These are phyloP conservation scores for Silene coronaria DNA, from an alignment of 179 eudicot genomes.

Conservation along the genomic window DNA sequence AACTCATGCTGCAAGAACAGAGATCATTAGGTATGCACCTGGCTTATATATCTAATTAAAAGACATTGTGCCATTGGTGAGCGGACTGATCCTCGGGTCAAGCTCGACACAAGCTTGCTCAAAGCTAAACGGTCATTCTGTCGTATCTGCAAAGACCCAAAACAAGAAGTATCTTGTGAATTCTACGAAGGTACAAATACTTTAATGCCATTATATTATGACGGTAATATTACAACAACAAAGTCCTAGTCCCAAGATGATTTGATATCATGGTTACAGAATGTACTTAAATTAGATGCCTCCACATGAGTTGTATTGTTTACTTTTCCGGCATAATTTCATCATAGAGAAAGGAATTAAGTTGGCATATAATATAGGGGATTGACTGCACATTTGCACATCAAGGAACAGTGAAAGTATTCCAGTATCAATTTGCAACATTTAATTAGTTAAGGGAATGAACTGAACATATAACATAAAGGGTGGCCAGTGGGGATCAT, in stretches of 20 bases:
- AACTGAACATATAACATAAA: no score
- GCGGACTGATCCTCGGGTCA: constrained; percentile 82
- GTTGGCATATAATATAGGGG: no score
- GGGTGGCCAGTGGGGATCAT: no score
- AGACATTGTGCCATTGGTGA: constrained; percentile 96
- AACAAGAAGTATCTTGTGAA: not conserved
- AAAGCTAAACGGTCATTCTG: constrained; percentile 96
- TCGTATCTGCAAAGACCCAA: constrained; percentile 52
- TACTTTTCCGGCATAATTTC: no score
- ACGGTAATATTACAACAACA: not conserved
- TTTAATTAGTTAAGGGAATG: no score
- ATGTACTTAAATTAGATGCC: no score
- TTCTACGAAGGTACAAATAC: not conserved
- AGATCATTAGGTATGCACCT: constrained; percentile 40
- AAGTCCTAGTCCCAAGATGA: not conserved
- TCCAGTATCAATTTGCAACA: no score
- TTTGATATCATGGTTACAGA: no score
- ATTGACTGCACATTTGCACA: no score
- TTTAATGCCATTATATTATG: not conserved
- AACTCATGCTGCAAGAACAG: constrained; percentile 1
- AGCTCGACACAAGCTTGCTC: constrained; percentile 86
- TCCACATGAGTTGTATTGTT: no score
- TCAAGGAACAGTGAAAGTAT: no score
- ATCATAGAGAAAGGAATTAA: no score
- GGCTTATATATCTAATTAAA: constrained; percentile 80